Evolutionary conservation across 78 protist species (phyloP), one percentile per base, ranked within the genome.

Genomic region (Polysphondylium violaceum): DNA sequence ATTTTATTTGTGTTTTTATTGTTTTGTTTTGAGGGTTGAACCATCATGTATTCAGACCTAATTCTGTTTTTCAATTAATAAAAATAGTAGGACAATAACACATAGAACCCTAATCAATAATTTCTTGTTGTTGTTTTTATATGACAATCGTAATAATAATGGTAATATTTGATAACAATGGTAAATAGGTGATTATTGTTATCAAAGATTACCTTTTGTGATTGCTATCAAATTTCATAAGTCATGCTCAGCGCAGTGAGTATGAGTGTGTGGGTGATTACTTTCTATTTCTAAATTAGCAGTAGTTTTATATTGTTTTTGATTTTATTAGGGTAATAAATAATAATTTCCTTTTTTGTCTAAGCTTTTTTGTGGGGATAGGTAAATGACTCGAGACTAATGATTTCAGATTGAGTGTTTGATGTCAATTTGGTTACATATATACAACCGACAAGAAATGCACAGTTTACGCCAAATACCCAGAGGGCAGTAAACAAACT

Each of bases 321-420:
- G 1, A 29, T n/a, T 23, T 67, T 40, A 23, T n/a, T 23, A 14
- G 53, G 11, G 8, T 47, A 47, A 47, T 47, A 47, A 47, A 47
- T 47, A 47, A 47, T 47, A 47, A 47, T 47, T 8, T 40, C 19
- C 21, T 40, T 38, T 38, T 40, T 3, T 65, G n/a, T 63, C n/a
- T 77, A 77, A 19, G 40, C 77, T 41, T 81, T 81, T 68, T 81
- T 81, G 29, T 81, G 89, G 16, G 79, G 47, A 43, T 81, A 81
- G 19, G 33, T 71, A 33, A 44, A 81, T 19, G 65, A 53, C 51
- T 51, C 51, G 4, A 81, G 27, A 36, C 27, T 43, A 4, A 50
- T 23, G 41, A 81, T 81, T 17, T 81, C 89, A 51, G 12, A 36
- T 29, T 68, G 58, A 40, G 68, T 56, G 41, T 53, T 81, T 33